Evolutionary conservation across 2,329 filamentous ascomycete species (phyloP).

Genomic region (Fusarium kyushuense): DNA sequence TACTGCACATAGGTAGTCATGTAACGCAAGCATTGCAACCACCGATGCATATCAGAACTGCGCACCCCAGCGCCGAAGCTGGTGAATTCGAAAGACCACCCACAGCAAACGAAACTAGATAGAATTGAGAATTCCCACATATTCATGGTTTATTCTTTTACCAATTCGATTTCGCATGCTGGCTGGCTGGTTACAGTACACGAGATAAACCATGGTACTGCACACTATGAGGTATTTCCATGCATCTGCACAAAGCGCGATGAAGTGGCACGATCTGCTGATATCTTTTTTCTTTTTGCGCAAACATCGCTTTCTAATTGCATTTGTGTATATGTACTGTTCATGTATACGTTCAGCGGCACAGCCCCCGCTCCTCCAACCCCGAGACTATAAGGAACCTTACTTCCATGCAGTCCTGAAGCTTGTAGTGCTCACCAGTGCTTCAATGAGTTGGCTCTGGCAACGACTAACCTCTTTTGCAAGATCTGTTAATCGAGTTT

Average conservation of each 20-base stretch:
- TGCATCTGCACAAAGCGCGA: conserved; percentile 25
- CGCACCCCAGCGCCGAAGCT: background rate
- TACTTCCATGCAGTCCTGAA: conserved; percentile 14
- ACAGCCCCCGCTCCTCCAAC: conserved; percentile 23
- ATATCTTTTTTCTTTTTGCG: conserved; percentile 27
- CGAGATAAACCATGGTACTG: conserved; percentile 5
- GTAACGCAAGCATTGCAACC: background rate
- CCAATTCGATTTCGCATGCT: conserved; percentile 27
- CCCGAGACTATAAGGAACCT: conserved; percentile 23
- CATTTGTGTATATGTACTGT: background rate
- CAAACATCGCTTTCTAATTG: conserved; percentile 9
- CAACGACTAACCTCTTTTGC: conserved; percentile 15
- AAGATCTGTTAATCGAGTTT: background rate
- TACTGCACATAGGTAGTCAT: background rate
- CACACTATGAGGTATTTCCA: conserved; percentile 45
- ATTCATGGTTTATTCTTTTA: conserved; percentile 7
- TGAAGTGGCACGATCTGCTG: conserved; percentile 41
- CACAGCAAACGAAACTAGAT: conserved; percentile 10
- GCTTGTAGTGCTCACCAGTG: conserved; percentile 20
- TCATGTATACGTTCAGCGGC: conserved; percentile 9
- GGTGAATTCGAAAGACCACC: conserved; percentile 1
- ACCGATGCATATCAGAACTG: background rate
- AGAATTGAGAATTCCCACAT: conserved; percentile 30
- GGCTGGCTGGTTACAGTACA: conserved; percentile 12
- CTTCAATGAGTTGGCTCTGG: conserved; percentile 32